Evolutionary conservation across 2,329 filamentous ascomycete genomes (phyloP), one percentile per base, ranked within the genome.

Genomic region (Microdochium trichocladiopsis): DNA sequence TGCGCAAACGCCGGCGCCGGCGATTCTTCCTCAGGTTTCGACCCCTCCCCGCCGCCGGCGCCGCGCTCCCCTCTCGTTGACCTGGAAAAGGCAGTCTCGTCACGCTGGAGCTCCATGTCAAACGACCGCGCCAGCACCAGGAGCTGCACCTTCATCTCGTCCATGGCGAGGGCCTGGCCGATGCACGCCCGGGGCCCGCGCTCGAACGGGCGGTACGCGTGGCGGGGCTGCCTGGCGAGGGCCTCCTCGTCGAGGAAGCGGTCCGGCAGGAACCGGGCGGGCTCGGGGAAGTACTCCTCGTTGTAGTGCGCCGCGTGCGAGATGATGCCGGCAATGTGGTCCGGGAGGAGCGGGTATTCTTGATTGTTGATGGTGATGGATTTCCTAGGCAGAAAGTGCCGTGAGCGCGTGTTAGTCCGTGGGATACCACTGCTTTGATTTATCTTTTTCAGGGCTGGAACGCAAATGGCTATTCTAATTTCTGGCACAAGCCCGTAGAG

Each of bases 211-310:
- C 66, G 59, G 56, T 57, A 72, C 9, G 62, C 65, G 48, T 55
- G 21, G 41, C 41, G 41, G 54, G 47, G 50, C 55, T 14, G 48
- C 58, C 60, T 56, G 56, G 54, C 68, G 52, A 41, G 60, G 16
- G 9, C 16, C 18, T 31, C 28, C 14, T 45, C 18, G 24, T 59
- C 59, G 14, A 74, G 58, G 64, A 70, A 77, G 8, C 75, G 67
- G 43, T 75, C 72, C 0, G 75, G 74, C 2, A 71, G 53, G 58
- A 76, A 76, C 10, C 60, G 57, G 11, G 61, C 52, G 1, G 69
- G 64, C 2, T 70, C 60, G 0, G 66, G 65, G 68, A 71, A 77
- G 57, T 70, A 61, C 6, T 57, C 55, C 2, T 62, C 56, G 48
- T 65, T 59, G 12, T 62, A 58, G 31, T 72, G 67, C 23, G 67